Evolutionary conservation across 164 flowering plant species (phyloP), one percentile per base, ranked within the genome.

Genomic region (Magnolia kwangsiensis): DNA sequence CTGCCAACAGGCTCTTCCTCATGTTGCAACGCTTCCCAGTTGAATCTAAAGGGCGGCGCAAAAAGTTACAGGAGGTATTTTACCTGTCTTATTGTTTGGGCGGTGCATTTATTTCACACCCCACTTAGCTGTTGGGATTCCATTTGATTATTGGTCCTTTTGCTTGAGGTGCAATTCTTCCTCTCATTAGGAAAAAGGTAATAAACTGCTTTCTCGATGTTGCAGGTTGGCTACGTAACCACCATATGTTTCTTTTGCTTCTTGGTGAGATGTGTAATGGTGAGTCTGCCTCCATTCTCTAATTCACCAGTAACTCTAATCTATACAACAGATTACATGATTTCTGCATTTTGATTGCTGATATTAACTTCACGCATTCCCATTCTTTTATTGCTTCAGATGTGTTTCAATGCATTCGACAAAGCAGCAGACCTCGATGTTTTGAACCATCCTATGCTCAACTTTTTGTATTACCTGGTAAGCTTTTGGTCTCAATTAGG

Each of bases 171-270:
- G 3, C 45, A 37, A 37, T 4, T 37, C 18, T 37, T 37, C 18
- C 21, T 9, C 3, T 23, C n/a, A 61, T 29, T 63, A 50, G 14
- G 13, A 29, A 11, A 11, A 19, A 72, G 51, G 8, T 74, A 50
- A 11, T 24, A 16, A 6, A 20, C 14, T 64, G 51, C 49, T 49
- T 77, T 77, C 14, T 69, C 67, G 27, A 21, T 19, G 78, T 29
- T 74, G 72, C 89, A 96, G 99, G 98, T 96, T 87, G 99, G 99
- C 82, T 96, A 90, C 81, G 99, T 96, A 74, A 96, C 99, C 7
- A 87, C 95, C 16, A 94, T 96, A 81, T 96, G 99, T 81, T 96
- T 93, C 84, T n/a, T 88, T 31, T 96, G 99, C 77, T 96, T 96
- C 84, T 92, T 96, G 14, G 75, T 90, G 21, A 88, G 99, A 85